Base-by-base conservation (phyloP, 371 early-diverging fungal genomes). In the Apophysomyces variabilis region DNA sequence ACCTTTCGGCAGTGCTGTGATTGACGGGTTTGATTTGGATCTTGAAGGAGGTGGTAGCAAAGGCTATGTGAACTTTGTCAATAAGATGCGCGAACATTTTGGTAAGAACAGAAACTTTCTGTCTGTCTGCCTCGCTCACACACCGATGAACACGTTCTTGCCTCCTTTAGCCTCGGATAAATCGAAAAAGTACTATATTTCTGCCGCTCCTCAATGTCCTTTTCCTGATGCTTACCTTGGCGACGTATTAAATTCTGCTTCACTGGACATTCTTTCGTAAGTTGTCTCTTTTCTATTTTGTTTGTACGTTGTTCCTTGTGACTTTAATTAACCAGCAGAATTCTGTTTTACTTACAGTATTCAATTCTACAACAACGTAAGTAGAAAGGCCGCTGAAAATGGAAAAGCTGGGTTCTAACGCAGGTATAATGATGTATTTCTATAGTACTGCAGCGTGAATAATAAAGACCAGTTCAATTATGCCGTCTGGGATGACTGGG, bases 401-500 rank as follows among this genome's bases (percentile, higher is more conserved):
- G 35, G 4, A 47, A 7, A 50, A 50, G 5, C 1, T 50, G 3
- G 3, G 32, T 3, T 26, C 3, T 26, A 26, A 26, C 32, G 32
- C 32, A 26, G 32, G 32, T 26, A 26, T 26, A 26, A 26, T 26
- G 32, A 26, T 26, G 0, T 26, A 26, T 26, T 26, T 26, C 32
- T 3, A 54, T 35, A 69, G 73, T 73, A 61, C 26, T 75, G 75
- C 46, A 72, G 61, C 36, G 69, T 72, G 4, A 60, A 64, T 4
- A 66, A 69, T 3, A 66, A 69, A 4, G 54, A 21, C 9, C 54
- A 64, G 32, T 75, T 70, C 58, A 75, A 75, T 45, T 75, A 66
- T 56, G 56, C 73, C 1, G 72, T 75, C 35, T 89, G 89, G 89
- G 85, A 87, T 66, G 75, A 66, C 39, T 89, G 89, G 88, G 88